These are phyloP conservation scores for Royoungia palumana DNA, from an alignment of 768 basidiomycete genomes.

Conservation along the genomic window DNA sequence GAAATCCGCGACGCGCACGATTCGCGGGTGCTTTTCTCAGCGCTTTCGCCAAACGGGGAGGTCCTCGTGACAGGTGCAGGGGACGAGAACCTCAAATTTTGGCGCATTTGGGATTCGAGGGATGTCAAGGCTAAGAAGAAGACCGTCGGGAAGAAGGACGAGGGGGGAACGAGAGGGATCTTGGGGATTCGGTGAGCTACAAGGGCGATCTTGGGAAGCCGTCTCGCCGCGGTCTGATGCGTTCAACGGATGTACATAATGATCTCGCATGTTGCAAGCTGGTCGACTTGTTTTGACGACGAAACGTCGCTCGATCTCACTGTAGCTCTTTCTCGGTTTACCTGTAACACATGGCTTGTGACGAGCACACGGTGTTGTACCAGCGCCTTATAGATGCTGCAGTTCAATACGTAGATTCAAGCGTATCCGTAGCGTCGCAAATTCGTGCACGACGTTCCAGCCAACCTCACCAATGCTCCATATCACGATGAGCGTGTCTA, in stretches of 20 bases:
- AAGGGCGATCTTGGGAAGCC: not conserved
- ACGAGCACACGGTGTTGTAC: too few species aligned
- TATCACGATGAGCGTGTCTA: slow-evolving; percentile 1
- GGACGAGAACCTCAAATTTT: slow-evolving; percentile 97
- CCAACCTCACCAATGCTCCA: too few species aligned
- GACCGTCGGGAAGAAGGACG: slow-evolving; percentile 31
- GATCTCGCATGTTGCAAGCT: too few species aligned
- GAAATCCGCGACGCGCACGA: slow-evolving; percentile 92
- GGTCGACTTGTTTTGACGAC: too few species aligned
- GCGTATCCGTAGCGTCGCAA: not conserved
- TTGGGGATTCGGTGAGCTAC: slow-evolving; percentile 34
- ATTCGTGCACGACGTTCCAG: too few species aligned
- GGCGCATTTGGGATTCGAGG: slow-evolving; percentile 77
- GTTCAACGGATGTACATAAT: too few species aligned
- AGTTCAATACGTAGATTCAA: too few species aligned
- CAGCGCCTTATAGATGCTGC: too few species aligned
- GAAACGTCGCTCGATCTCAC: not conserved
- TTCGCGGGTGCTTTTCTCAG: slow-evolving; percentile 81
- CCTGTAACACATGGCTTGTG: too few species aligned
- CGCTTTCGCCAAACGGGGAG: slow-evolving; percentile 84
- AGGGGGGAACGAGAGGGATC: slow-evolving; percentile 33
- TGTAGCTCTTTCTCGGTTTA: too few species aligned
- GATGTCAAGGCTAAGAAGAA: slow-evolving; percentile 34
- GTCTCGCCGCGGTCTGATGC: not conserved
- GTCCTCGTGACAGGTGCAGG: slow-evolving; percentile 89